Base-by-base conservation (phyloP, 495 filamentous ascomycete species). In the Penicillium odoratum region DNA sequence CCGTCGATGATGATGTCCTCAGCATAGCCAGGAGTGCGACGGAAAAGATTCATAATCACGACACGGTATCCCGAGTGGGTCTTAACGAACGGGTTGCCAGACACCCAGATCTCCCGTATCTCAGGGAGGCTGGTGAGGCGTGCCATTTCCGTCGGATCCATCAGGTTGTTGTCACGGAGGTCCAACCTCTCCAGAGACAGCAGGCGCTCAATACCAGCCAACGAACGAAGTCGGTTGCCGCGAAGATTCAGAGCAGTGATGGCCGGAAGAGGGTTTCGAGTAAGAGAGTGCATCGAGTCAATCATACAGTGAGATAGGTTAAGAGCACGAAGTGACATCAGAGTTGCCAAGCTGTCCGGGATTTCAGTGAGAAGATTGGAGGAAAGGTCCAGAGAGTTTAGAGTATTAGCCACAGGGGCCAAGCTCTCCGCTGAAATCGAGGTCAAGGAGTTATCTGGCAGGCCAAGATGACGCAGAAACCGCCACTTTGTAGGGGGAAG, bases 231-330 rank as follows among this genome's bases (percentile, higher is more conserved):
- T 36, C 92, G 89, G 70, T 98, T 98, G 21, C 83, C 87, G 45
- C 94, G 87, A 45, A 98, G 83, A 67, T 98, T 98, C 60, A 98
- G 81, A 21, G 91, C 91, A 4, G 88, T 93, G 59, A 98, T 97
- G 48, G 94, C 93, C 15, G 94, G 93, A 4, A 98, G 81, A 31
- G 94, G 93, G 68, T 88, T 92, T 55, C 89, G 84, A 3, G 86
- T 85, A 16, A 98, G 77, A 4, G 93, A 96, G 62, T 95, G 92
- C 55, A 98, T 77, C 33, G 92, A 95, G 53, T 94, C 91, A 49
- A 98, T 96, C 93, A 98, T 97, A 80, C 94, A 97, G 65, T 92
- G 86, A 13, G 93, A 93, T 29, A 98, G 79, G 65, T 98, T 98
- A 47, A 98, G 74, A 26, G 94, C 92, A 47, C 91, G 84, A 25